Evolutionary conservation across 768 basidiomycete genomes (phyloP).

Genomic region (Lyophyllum atratum): DNA sequence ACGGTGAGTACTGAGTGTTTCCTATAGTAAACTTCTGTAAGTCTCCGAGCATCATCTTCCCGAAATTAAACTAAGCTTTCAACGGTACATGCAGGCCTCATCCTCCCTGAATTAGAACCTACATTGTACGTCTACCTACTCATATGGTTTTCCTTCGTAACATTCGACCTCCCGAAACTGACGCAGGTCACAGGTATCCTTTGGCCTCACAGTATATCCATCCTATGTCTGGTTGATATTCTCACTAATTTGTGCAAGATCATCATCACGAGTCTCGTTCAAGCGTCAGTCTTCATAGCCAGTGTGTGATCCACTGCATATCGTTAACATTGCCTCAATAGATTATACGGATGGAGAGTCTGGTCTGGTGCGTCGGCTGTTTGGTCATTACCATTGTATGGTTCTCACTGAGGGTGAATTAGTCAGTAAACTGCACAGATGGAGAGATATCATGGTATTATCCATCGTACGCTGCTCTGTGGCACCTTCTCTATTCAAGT

Average conservation of each 20-base stretch:
- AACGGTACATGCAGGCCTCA: background rate
- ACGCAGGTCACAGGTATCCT: background rate
- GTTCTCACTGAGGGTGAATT: background rate
- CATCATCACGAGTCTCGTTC: background rate
- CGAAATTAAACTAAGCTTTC: background rate
- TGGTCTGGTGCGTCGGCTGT: background rate
- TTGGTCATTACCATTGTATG: background rate
- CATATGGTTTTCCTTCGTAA: background rate
- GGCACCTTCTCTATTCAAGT: background rate
- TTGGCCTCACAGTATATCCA: background rate
- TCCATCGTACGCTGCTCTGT: background rate
- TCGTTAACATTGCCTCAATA: background rate
- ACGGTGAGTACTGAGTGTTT: background rate
- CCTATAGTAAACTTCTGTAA: background rate
- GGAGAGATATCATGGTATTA: background rate
- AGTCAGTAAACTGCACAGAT: background rate
- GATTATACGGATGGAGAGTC: background rate
- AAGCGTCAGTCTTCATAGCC: background rate
- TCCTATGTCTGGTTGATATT: background rate
- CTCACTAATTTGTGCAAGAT: background rate
- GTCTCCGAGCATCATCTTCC: background rate
- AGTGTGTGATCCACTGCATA: background rate
- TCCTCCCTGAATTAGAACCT: background rate
- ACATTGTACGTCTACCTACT: background rate
- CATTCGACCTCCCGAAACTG: background rate